phyloP scores from a whole-genome alignment of 257 asterid genomes.

The Haberlea rhodopensis region DNA sequence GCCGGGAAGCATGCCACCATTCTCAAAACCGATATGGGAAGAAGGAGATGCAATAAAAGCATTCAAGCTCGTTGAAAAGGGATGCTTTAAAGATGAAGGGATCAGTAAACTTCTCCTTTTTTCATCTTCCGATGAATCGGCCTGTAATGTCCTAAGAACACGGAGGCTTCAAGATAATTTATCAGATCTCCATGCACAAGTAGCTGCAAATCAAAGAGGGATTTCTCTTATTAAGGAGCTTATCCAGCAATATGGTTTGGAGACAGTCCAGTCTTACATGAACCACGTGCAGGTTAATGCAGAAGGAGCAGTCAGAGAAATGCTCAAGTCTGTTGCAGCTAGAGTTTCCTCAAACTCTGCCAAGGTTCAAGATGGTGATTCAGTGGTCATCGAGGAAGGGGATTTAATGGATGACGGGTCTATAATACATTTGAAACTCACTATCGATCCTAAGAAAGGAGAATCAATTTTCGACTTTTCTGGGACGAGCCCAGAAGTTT shows the following conservation, averaged over 20 bases:
- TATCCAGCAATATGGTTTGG: conserved; percentile 82
- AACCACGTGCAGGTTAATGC: conserved; percentile 86
- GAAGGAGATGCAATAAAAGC: conserved; percentile 99
- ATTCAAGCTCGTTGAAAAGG: conserved; percentile 89
- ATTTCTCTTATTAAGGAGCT: conserved; percentile 87
- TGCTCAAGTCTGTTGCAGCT: conserved; percentile 82
- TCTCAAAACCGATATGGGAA: conserved; percentile 90
- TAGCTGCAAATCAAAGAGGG: conserved; percentile 98
- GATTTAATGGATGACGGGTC: conserved; percentile 98
- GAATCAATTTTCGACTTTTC: conserved; percentile 89
- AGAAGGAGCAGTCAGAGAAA: conserved; percentile 89
- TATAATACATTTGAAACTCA: conserved; percentile 70
- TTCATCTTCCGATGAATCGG: conserved; percentile 55
- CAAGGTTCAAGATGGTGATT: conserved; percentile 31
- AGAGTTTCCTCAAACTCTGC: conserved; percentile 38
- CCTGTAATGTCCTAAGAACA: conserved; percentile 66
- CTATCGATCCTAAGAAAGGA: conserved; percentile 58
- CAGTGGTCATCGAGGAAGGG: conserved; percentile 74
- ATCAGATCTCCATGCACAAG: conserved; percentile 94
- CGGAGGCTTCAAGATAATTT: conserved; percentile 92
- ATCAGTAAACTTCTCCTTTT: conserved; percentile 64
- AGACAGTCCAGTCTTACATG: conserved; percentile 89
- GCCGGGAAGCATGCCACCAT: conserved; percentile 99
- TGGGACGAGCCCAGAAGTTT: conserved; percentile 93
- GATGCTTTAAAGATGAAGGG: conserved; percentile 84